Conservation (phyloP, 2,329 filamentous ascomycete species). For the Aspergillus alliaceus region DNA sequence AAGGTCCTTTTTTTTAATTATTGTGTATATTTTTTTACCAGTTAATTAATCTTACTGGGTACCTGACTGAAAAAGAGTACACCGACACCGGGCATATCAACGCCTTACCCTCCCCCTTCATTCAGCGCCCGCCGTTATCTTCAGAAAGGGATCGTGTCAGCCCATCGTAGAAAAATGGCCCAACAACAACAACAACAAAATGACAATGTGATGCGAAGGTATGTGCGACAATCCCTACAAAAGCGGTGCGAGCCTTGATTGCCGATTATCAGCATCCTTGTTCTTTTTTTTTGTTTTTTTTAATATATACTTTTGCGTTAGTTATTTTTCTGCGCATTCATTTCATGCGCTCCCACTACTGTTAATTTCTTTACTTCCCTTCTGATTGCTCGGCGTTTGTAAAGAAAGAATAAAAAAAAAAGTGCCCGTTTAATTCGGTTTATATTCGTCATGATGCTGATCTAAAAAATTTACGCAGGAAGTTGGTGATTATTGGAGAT, state of each 20-base stretch:
- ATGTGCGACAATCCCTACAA: constrained; percentile 32
- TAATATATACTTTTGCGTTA: background rate
- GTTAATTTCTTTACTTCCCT: background rate
- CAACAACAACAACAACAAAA: constrained; percentile 41
- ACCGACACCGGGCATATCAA: constrained; percentile 9
- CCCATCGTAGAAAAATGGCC: constrained; percentile 32
- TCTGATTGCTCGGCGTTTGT: background rate
- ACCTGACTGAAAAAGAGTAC: background rate
- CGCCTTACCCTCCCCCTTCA: background rate
- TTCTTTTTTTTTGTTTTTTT: background rate
- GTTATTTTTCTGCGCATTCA: background rate
- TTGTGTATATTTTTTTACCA: background rate
- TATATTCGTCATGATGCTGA: constrained; percentile 14
- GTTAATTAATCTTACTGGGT: background rate
- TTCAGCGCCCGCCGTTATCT: constrained; percentile 9
- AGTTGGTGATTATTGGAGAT: constrained; percentile 94
- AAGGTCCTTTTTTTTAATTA: no score
- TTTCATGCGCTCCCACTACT: background rate
- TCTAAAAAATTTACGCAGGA: constrained; percentile 56
- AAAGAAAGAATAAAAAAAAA: background rate
- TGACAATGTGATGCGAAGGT: constrained; percentile 57
- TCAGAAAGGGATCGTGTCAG: background rate
- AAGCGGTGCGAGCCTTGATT: background rate
- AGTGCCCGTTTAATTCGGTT: background rate
- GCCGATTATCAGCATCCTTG: background rate